A percentile compares a stretch with the other conserved stretches of the same genome.
phyloP scores from a whole-genome alignment of 108 stramenopile species.

The Fragilaria radians region DNA sequence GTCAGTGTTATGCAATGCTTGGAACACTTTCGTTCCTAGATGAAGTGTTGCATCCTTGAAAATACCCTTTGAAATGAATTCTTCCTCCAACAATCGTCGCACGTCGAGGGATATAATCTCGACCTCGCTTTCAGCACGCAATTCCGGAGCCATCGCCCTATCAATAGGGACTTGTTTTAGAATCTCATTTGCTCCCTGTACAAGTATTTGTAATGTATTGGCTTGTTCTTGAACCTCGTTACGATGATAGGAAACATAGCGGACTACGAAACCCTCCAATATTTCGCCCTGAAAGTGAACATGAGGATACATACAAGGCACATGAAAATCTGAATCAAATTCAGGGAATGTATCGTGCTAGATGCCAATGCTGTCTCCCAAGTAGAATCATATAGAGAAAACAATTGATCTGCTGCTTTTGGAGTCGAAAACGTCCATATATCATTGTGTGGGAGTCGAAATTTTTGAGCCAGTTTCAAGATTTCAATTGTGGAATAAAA shows the following conservation, averaged over 20 bases:
- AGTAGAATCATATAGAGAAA: slow-evolving; percentile 49
- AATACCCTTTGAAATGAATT: not conserved
- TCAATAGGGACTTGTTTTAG: slow-evolving; percentile 21
- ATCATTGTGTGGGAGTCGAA: slow-evolving; percentile 82
- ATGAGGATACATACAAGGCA: slow-evolving; percentile 66
- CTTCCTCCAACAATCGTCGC: slow-evolving; percentile 2
- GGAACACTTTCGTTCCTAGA: not conserved
- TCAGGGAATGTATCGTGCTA: slow-evolving; percentile 33
- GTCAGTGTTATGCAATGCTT: slow-evolving; percentile 16
- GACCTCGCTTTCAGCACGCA: not conserved
- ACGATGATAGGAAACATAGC: slow-evolving; percentile 42
- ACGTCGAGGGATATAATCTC: slow-evolving; percentile 7
- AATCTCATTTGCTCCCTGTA: slow-evolving; percentile 18
- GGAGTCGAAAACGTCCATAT: slow-evolving; percentile 51
- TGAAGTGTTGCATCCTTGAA: not conserved
- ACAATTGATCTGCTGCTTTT: slow-evolving; percentile 28
- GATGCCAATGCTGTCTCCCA: slow-evolving; percentile 64
- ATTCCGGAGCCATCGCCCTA: not conserved
- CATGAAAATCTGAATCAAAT: slow-evolving; percentile 26
- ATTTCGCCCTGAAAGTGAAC: slow-evolving; percentile 64
- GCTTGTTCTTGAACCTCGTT: not conserved
- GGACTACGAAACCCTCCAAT: slow-evolving; percentile 75
- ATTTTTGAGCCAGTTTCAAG: slow-evolving; percentile 54
- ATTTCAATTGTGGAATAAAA: slow-evolving; percentile 63
- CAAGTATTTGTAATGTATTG: slow-evolving; percentile 26